Percentiles rank a stretch among this genome's conserved stretches.
These are phyloP conservation scores for Scenedesmus sp. DNA, from an alignment of 163 green algal species.

Conservation along the genomic window DNA sequence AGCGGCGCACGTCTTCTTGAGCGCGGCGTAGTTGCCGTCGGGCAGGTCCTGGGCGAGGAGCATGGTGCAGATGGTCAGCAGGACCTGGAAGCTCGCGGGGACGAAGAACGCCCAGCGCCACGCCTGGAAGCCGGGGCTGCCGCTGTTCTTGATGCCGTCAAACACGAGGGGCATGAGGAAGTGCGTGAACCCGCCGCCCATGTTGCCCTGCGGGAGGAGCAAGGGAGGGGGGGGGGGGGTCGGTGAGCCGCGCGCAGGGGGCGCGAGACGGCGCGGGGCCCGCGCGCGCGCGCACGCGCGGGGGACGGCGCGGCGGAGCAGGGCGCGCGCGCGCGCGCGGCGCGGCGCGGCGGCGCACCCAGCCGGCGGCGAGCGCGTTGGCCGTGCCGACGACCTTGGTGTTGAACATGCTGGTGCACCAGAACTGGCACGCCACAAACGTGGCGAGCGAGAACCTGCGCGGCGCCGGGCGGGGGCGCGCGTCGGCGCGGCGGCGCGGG, in stretches of 20 bases:
- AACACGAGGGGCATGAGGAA: conserved; percentile 94
- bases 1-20: too few species aligned
- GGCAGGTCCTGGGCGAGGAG: conserved; percentile 80
- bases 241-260: too few species aligned
- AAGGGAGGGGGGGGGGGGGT: neutral
- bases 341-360: conserved; percentile 49
- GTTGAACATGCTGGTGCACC: conserved; percentile 86
- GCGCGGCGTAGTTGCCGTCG: conserved; percentile 72
- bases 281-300: too few species aligned
- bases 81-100: conserved; percentile 77
- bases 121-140: conserved; percentile 57
- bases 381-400: conserved; percentile 85
- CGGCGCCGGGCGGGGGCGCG: neutral
- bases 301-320: too few species aligned
- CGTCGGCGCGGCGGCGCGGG: too few species aligned
- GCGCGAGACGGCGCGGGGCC: too few species aligned
- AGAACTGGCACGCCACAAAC: conserved; percentile 97
- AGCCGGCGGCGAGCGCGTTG: conserved; percentile 90
- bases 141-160: conserved; percentile 56
- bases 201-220: conserved; percentile 77
- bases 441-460: conserved; percentile 80
- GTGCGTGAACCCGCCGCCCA: conserved; percentile 90
- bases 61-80: conserved; percentile 71
- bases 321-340: too few species aligned
- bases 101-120: conserved; percentile 96